phyloP scores from a whole-genome alignment of 192 early-diverging fungal genomes.

The Podila epigama region DNA sequence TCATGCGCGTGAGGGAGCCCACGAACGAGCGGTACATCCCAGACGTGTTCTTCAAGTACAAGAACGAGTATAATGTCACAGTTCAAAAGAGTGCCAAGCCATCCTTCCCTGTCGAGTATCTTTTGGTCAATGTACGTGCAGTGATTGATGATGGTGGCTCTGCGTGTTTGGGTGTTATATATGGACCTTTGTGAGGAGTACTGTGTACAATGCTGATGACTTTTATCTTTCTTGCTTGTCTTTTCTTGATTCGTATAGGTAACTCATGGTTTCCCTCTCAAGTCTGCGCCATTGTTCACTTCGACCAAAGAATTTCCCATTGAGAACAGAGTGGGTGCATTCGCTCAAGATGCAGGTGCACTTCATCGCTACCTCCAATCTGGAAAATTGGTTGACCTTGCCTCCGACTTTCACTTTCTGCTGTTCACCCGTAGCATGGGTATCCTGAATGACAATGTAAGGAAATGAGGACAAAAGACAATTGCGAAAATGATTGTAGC shows the following conservation, averaged over 20 bases:
- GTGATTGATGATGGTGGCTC: not conserved
- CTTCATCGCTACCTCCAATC: constrained; percentile 64
- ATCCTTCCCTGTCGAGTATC: constrained; percentile 96
- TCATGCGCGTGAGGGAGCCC: constrained; percentile 84
- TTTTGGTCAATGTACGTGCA: constrained; percentile 85
- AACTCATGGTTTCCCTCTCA: constrained; percentile 91
- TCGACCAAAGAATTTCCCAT: constrained; percentile 68
- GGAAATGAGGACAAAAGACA: not conserved
- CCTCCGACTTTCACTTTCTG: constrained; percentile 91
- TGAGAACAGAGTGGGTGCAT: constrained; percentile 77
- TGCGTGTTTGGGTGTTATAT: constrained; percentile 6
- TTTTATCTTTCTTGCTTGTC: constrained; percentile 6
- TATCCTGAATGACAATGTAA: constrained; percentile 63
- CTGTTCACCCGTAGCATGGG: constrained; percentile 69
- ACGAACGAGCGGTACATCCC: constrained; percentile 87
- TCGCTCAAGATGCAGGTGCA: constrained; percentile 63
- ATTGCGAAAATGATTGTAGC: not conserved
- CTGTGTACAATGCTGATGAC: not conserved
- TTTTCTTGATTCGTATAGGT: constrained; percentile 53
- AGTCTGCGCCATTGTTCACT: constrained; percentile 78
- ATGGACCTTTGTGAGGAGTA: not conserved
- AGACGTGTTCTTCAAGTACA: constrained; percentile 96
- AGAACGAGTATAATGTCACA: constrained; percentile 90
- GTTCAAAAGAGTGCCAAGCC: constrained; percentile 93
- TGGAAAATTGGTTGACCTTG: constrained; percentile 51